A percentile compares a stretch with the other conserved stretches of the same genome.
phyloP scores from a whole-genome alignment of 1,284 basidiomycete genomes.

The Hypsizygus ulmarius region DNA sequence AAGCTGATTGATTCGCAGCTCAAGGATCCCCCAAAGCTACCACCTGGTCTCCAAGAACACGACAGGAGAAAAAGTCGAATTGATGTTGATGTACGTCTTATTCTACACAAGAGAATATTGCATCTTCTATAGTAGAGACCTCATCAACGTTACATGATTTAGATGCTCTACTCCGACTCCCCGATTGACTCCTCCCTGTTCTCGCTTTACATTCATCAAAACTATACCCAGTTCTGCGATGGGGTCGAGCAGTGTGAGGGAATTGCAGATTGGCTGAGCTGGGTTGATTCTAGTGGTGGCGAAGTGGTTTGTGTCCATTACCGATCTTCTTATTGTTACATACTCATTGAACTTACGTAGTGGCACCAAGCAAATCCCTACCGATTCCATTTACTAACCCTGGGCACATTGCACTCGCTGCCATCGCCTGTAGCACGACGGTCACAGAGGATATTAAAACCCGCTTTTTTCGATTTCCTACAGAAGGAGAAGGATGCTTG shows the following conservation, averaged over 20 bases:
- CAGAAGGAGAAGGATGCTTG: conserved; percentile 53
- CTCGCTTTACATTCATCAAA: conserved; percentile 91
- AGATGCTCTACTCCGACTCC: conserved; percentile 81
- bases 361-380: conserved; percentile 82
- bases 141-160: conserved; percentile 6
- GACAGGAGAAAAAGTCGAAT: conserved; percentile 74
- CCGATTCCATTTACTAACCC: conserved; percentile 76
- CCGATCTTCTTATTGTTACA: conserved; percentile 11
- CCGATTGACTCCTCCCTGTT: conserved; percentile 90
- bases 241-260: conserved; percentile 75
- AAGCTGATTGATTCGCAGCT: conserved; percentile 52
- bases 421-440: conserved; percentile 81
- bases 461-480: conserved; percentile 65
- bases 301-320: conserved; percentile 58
- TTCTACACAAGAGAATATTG: background rate
- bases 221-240: conserved; percentile 81
- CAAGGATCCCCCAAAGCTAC: conserved; percentile 50
- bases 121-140: background rate
- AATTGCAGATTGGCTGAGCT: conserved; percentile 78
- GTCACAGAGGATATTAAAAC: conserved; percentile 79
- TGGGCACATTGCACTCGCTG: conserved; percentile 79
- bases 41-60: conserved; percentile 56
- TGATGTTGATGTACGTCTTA: conserved; percentile 67
- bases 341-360: conserved; percentile 33
- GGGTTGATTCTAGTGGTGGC: conserved; percentile 74